Evolutionary conservation across 129 eudicot genomes (phyloP).

Genomic region (Escallonia herrerae): DNA sequence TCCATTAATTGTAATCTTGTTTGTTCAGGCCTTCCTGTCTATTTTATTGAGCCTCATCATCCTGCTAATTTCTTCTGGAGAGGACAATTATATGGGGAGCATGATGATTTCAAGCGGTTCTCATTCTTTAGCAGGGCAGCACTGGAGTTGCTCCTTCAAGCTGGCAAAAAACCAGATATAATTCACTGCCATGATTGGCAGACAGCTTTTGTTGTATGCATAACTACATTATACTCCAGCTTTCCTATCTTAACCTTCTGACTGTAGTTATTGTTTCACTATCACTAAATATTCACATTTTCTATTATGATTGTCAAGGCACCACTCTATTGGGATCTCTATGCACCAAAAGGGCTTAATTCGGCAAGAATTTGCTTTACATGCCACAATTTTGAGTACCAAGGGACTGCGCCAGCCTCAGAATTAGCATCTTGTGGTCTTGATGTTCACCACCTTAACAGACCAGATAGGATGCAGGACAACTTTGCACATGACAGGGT

Average conservation of each 20-base stretch:
- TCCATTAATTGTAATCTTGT: conserved; percentile 2
- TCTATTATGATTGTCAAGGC: conserved; percentile 37
- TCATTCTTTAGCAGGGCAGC: conserved; percentile 99
- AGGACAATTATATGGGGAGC: conserved; percentile 84
- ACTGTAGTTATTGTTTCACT: conserved; percentile 3
- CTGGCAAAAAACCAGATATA: conserved; percentile 91
- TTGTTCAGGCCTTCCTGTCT: conserved; percentile 85
- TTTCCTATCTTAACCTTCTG: neutral
- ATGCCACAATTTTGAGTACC: conserved; percentile 98
- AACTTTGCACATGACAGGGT: conserved; percentile 64
- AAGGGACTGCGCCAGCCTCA: conserved; percentile 86
- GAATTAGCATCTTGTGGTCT: conserved; percentile 95
- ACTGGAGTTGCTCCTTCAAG: conserved; percentile 83
- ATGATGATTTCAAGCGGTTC: conserved; percentile 87
- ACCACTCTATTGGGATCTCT: conserved; percentile 94
- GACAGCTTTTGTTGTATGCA: conserved; percentile 90
- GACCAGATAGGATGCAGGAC: conserved; percentile 99
- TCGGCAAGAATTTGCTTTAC: conserved; percentile 96
- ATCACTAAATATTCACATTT: neutral
- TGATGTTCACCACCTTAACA: conserved; percentile 71
- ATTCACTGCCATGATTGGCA: conserved; percentile 99
- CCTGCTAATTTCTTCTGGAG: conserved; percentile 93
- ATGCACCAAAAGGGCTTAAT: conserved; percentile 87
- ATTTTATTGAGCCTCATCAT: conserved; percentile 94
- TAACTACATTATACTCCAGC: neutral